phyloP scores from a whole-genome alignment of 148 eudicot genomes.

The Persicaria maculosa region DNA sequence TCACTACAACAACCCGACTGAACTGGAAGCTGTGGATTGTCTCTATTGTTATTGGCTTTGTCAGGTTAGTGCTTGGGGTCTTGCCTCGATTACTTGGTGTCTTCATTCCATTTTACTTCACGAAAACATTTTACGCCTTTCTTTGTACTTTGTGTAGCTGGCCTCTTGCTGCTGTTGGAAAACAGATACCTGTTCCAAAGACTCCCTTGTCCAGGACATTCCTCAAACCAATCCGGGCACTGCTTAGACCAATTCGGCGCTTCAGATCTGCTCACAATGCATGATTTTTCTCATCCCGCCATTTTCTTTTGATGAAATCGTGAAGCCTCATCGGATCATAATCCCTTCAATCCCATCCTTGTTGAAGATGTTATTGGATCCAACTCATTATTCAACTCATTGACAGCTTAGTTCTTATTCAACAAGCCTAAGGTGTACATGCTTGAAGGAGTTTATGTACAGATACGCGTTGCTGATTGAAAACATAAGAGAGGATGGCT shows the following conservation, averaged over 20 bases:
- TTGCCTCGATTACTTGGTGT: neutral
- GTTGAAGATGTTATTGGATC: too few relatives aligned
- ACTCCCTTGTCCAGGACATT: constrained; percentile 63
- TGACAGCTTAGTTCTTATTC: too few relatives aligned
- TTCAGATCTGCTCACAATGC: constrained; percentile 35
- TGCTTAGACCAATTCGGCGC: constrained; percentile 17
- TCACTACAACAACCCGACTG: constrained; percentile 51
- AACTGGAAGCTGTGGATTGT: constrained; percentile 56
- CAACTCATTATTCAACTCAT: too few relatives aligned
- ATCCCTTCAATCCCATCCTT: neutral
- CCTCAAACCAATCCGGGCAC: constrained; percentile 39
- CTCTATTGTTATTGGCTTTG: constrained; percentile 47
- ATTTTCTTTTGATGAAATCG: too few relatives aligned
- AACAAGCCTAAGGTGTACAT: too few relatives aligned
- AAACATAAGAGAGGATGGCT: too few relatives aligned
- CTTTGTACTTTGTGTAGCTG: constrained; percentile 38
- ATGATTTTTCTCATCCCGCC: neutral
- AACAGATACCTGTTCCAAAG: constrained; percentile 74
- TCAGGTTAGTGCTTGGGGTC: constrained; percentile 17
- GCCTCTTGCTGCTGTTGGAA: constrained; percentile 81
- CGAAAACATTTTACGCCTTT: neutral
- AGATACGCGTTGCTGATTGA: too few relatives aligned
- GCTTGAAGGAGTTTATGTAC: too few relatives aligned
- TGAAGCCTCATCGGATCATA: too few relatives aligned
- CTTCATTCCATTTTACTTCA: neutral